Evolutionary conservation across 805 yeast genomes (phyloP).

Genomic region (Candida multigemmis): DNA sequence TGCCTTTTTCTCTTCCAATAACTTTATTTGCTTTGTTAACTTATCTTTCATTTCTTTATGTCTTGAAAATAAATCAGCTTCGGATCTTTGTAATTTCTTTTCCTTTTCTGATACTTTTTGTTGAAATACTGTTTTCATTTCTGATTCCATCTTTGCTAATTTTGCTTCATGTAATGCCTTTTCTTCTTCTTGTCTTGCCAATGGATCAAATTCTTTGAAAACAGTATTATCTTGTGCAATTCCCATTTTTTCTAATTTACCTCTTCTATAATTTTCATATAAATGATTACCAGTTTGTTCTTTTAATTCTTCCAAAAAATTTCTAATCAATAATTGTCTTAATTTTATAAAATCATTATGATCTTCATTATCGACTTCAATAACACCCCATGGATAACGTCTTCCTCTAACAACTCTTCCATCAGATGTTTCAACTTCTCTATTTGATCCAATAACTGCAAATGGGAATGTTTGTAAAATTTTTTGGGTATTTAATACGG

Average conservation of each 20-base stretch:
- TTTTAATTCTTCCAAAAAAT: conserved; percentile 87
- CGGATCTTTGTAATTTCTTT: conserved; percentile 91
- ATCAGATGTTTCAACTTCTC: conserved; percentile 55
- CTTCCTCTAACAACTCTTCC: conserved; percentile 87
- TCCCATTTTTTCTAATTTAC: conserved; percentile 72
- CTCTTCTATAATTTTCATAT: conserved; percentile 85
- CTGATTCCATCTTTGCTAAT: conserved; percentile 87
- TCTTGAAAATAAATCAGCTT: conserved; percentile 89
- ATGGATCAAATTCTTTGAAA: conserved; percentile 93
- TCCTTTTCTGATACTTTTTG: conserved; percentile 95
- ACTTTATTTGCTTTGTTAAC: conserved; percentile 76
- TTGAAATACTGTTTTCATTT: conserved; percentile 94
- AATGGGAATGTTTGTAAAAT: conserved; percentile 74
- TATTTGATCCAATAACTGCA: conserved; percentile 89
- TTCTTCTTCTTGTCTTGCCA: conserved; percentile 88
- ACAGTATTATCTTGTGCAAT: conserved; percentile 87
- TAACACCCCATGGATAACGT: conserved; percentile 92
- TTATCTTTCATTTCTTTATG: conserved; percentile 97
- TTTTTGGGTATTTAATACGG: conserved; percentile 53
- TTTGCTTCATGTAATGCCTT: conserved; percentile 88
- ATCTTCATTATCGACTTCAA: conserved; percentile 89
- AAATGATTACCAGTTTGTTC: conserved; percentile 69
- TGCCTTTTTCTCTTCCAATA: conserved; percentile 84
- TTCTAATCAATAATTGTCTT: conserved; percentile 82
- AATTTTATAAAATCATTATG: conserved; percentile 88